Evolutionary conservation across 345 rosid species (phyloP).

Genomic region (Geranium brycei): DNA sequence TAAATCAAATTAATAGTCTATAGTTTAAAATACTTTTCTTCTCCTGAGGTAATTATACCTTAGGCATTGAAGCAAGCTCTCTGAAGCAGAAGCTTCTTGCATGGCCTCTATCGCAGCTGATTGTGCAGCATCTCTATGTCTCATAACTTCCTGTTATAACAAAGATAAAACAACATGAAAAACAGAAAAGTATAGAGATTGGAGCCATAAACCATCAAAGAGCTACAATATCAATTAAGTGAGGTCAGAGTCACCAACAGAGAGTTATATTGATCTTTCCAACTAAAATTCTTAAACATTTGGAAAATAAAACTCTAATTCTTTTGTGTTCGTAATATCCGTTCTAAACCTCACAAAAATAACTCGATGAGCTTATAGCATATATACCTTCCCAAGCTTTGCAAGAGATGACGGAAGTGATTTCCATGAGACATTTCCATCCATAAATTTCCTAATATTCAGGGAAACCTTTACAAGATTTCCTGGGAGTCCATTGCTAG

Average conservation of each 20-base stretch:
- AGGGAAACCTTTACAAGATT: conserved; percentile 64
- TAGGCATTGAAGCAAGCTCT: conserved; percentile 77
- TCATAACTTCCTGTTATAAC: conserved; percentile 65
- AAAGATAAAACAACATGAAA: conserved; percentile 4
- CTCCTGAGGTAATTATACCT: conserved; percentile 41
- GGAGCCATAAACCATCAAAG: not conserved
- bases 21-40: not conserved
- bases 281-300: too few relatives aligned
- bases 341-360: not conserved
- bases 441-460: conserved; percentile 49
- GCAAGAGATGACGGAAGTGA: conserved; percentile 76
- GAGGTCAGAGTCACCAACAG: too few relatives aligned
- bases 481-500: conserved; percentile 50
- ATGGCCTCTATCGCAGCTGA: conserved; percentile 74
- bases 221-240: too few relatives aligned
- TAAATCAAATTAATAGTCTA: not conserved
- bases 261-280: too few relatives aligned
- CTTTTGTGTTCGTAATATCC: too few relatives aligned
- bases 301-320: too few relatives aligned
- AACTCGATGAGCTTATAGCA: conserved; percentile 23
- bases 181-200: not conserved
- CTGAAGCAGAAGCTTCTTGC: conserved; percentile 92
- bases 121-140: conserved; percentile 81
- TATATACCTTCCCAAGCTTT: conserved; percentile 76
- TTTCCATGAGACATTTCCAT: conserved; percentile 59